Base-by-base conservation (phyloP, 1,284 basidiomycete genomes). In the Limonomyces culmigenus region DNA sequence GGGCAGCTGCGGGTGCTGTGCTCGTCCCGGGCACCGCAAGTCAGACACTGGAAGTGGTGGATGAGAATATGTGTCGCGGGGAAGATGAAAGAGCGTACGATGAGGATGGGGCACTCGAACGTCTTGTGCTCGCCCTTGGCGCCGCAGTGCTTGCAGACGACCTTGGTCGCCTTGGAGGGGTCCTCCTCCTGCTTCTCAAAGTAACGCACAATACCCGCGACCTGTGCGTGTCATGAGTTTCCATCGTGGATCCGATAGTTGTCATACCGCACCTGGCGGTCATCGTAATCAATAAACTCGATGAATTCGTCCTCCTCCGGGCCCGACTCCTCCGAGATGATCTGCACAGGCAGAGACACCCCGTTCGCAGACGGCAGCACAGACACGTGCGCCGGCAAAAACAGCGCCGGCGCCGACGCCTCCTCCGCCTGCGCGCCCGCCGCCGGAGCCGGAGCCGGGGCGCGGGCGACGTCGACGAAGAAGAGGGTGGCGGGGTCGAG, bases 11-110 rank as follows among this genome's bases (percentile, higher is more conserved):
- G 63, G 4, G 87, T 84, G 4, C 67, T 60, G 50, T 95, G 89
- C 42, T 91, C 83, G 48, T 93, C 75, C 38, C 78, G 69, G 13
- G 70, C 83, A 36, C 89, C 89, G 48, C 89, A 95, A 8, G 81
- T 87, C 20, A 84, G 55, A 51, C 89, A 95, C 86, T 93, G 27
- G 38, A 3, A 14, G 8, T 10, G 11, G 16, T 10, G 16, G 16
- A 17, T 17, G 30, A 17, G 11, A 15, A 11, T 13, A 17, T 11
- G 16, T 15, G 15, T 6, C 8, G 16, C 16, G 11, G 8, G 16
- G 11, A 13, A 11, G 11, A 16, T 32, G 11, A 32, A 32, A 17
- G 32, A 19, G 59, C 74, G 49, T 42, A 84, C 79, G 45, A 84
- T 77, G 40, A 68, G 51, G 19, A 77, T 60, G n/a, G 66, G 60